Evolutionary conservation across 441 rosid genomes (phyloP).

Genomic region (Populus trichocarpa): DNA sequence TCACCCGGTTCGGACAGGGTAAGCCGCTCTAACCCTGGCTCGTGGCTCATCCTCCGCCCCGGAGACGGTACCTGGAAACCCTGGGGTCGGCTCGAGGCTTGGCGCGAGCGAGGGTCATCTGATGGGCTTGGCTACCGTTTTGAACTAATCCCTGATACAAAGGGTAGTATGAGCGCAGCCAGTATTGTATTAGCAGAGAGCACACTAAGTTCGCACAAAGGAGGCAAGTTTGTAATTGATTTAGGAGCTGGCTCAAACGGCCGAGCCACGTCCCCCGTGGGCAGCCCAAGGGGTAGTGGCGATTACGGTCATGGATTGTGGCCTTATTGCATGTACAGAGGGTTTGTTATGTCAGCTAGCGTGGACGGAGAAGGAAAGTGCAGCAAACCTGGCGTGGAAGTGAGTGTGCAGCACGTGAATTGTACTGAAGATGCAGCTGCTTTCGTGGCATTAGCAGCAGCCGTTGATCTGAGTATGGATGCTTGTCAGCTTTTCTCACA

Average conservation of each 20-base stretch:
- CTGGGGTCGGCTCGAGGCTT: slow-evolving; percentile 91
- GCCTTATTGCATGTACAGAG: slow-evolving; percentile 62
- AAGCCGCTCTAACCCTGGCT: slow-evolving; percentile 83
- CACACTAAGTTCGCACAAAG: slow-evolving; percentile 52
- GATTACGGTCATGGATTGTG: slow-evolving; percentile 67
- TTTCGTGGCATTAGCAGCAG: slow-evolving; percentile 83
- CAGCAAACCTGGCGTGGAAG: slow-evolving; percentile 79
- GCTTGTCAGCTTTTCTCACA: slow-evolving; percentile 87
- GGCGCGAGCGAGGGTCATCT: slow-evolving; percentile 74
- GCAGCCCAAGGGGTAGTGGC: slow-evolving; percentile 76
- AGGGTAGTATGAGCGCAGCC: slow-evolving; percentile 43
- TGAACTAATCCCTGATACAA: slow-evolving; percentile 60
- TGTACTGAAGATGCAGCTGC: slow-evolving; percentile 93
- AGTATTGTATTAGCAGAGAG: slow-evolving; percentile 72
- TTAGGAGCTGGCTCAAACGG: slow-evolving; percentile 31
- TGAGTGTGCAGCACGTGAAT: slow-evolving; percentile 81
- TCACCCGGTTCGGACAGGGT: slow-evolving; percentile 90
- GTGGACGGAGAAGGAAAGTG: slow-evolving; percentile 84
- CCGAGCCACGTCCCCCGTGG: slow-evolving; percentile 46
- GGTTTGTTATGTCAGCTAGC: slow-evolving; percentile 78
- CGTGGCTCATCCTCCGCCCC: slow-evolving; percentile 89
- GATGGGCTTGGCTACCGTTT: slow-evolving; percentile 80
- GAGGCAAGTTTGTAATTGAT: slow-evolving; percentile 75
- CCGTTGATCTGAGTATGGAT: slow-evolving; percentile 85
- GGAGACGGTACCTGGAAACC: slow-evolving; percentile 88